Conservation (phyloP, 2,329 filamentous ascomycete genomes). For the Shiraia sp. region DNA sequence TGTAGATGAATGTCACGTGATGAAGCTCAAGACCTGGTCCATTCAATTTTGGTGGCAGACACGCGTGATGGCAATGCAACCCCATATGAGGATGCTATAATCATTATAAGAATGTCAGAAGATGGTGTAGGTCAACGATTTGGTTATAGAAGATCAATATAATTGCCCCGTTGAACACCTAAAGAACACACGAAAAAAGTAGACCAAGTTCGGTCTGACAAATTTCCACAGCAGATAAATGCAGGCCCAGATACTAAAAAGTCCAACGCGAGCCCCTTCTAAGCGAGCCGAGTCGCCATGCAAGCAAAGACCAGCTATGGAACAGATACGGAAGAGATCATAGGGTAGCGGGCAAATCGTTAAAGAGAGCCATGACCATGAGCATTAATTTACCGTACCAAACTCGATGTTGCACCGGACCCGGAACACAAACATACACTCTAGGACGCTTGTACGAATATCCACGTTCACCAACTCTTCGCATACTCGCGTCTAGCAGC, state of each 20-base stretch:
- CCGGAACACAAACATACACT: slow-evolving; percentile 31
- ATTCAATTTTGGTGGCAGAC: too few species aligned
- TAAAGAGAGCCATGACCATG: slow-evolving; percentile 31
- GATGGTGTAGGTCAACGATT: too few species aligned
- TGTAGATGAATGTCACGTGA: too few species aligned
- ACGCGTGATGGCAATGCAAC: too few species aligned
- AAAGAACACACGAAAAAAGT: slow-evolving; percentile 23
- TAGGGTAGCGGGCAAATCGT: slow-evolving; percentile 18
- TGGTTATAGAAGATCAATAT: slow-evolving; percentile 2
- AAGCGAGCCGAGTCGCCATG: slow-evolving; percentile 29
- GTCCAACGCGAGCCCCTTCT: slow-evolving; percentile 37
- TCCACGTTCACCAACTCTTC: slow-evolving; percentile 9
- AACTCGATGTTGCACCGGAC: slow-evolving; percentile 21
- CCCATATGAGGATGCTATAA: not conserved
- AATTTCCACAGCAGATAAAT: slow-evolving; percentile 24
- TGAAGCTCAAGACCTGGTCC: too few species aligned
- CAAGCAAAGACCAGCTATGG: slow-evolving; percentile 21
- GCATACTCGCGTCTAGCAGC: slow-evolving; percentile 69
- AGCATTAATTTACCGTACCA: slow-evolving; percentile 33
- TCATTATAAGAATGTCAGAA: not conserved
- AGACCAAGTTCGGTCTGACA: slow-evolving; percentile 23
- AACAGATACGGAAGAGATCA: slow-evolving; percentile 28
- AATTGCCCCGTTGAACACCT: slow-evolving; percentile 32
- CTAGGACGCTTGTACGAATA: slow-evolving; percentile 16
- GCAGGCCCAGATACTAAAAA: slow-evolving; percentile 25